phyloP scores from a whole-genome alignment of 2,329 filamentous ascomycete species.

The Fusarium foetens region DNA sequence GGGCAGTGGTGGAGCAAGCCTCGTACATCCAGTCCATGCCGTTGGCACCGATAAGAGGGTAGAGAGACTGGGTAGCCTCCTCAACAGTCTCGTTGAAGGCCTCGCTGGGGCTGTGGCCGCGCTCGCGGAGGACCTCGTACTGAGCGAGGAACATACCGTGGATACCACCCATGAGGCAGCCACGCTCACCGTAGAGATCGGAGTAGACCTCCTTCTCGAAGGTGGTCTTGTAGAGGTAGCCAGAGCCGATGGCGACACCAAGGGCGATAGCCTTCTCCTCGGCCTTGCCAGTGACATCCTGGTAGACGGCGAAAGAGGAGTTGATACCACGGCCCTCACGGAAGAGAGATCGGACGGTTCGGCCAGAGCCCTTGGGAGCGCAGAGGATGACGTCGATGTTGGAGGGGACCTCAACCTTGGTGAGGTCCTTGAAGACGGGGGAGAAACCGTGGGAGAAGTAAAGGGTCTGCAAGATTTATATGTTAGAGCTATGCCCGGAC shows the following conservation, averaged over 20 bases:
- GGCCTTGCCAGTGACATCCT: constrained; percentile 97
- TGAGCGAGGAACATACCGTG: constrained; percentile 99
- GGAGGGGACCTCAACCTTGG: constrained; percentile 95
- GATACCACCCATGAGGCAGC: constrained; percentile 99
- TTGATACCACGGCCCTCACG: constrained; percentile 99
- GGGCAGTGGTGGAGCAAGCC: constrained; percentile 98
- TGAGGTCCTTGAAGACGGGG: constrained; percentile 99
- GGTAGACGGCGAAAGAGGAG: constrained; percentile 97
- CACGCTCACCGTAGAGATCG: constrained; percentile 99
- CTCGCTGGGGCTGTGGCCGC: constrained; percentile 95
- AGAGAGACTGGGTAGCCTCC: constrained; percentile 97
- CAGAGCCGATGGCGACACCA: constrained; percentile 95
- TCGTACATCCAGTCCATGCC: constrained; percentile 99
- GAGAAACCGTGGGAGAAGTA: constrained; percentile 99
- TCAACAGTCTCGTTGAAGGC: constrained; percentile 99
- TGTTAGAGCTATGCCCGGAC: constrained; percentile 36
- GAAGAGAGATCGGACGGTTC: constrained; percentile 98
- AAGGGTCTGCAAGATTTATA: constrained; percentile 74
- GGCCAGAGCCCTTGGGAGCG: constrained; percentile 98
- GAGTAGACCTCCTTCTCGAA: constrained; percentile 99
- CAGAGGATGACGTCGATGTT: constrained; percentile 99
- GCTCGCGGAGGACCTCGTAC: constrained; percentile 99
- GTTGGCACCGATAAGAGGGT: constrained; percentile 96
- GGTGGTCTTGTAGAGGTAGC: constrained; percentile 99
- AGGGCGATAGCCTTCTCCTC: constrained; percentile 98